These are phyloP conservation scores for Hypoxylon sp. DNA, from an alignment of 2,329 filamentous ascomycete species.

Conservation along the genomic window DNA sequence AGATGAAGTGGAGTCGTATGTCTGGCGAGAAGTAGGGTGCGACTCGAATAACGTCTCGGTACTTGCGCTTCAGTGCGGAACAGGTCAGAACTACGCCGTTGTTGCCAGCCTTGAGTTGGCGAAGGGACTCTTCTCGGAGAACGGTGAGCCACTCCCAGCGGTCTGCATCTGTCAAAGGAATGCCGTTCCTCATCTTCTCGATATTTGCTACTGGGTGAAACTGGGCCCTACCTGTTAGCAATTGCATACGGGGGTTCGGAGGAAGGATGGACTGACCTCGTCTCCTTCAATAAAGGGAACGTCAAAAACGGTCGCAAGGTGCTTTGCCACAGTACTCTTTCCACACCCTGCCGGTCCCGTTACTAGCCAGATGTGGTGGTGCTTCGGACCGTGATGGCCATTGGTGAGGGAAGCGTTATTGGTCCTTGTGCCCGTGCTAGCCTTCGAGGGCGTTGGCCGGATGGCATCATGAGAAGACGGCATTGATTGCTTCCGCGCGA, in stretches of 20 bases:
- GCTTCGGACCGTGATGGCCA: slow-evolving; percentile 47
- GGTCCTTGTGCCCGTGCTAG: too few relatives aligned
- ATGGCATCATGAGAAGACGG: too few relatives aligned
- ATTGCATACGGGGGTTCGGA: slow-evolving; percentile 5
- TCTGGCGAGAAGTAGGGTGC: slow-evolving; percentile 79
- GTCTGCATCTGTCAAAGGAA: slow-evolving; percentile 89
- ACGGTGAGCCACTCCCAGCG: slow-evolving; percentile 96
- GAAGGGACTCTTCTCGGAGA: slow-evolving; percentile 75
- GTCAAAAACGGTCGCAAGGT: slow-evolving; percentile 69
- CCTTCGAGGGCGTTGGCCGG: too few relatives aligned
- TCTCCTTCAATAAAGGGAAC: slow-evolving; percentile 83
- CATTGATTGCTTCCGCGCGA: too few relatives aligned
- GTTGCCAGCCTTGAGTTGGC: slow-evolving; percentile 66
- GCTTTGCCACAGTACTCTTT: slow-evolving; percentile 79
- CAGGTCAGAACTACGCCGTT: slow-evolving; percentile 93
- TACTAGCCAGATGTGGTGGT: slow-evolving; percentile 84
- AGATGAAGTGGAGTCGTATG: slow-evolving; percentile 89
- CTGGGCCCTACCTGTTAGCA: slow-evolving; percentile 53
- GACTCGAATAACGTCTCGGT: slow-evolving; percentile 89
- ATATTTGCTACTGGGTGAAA: slow-evolving; percentile 84
- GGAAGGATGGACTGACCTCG: slow-evolving; percentile 65
- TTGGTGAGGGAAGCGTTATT: slow-evolving; percentile 13
- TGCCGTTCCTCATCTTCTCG: slow-evolving; percentile 88
- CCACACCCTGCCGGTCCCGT: slow-evolving; percentile 84
- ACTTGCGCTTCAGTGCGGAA: slow-evolving; percentile 96